Base-by-base conservation (phyloP, 805 yeast species). In the Candida dendrica region DNA sequence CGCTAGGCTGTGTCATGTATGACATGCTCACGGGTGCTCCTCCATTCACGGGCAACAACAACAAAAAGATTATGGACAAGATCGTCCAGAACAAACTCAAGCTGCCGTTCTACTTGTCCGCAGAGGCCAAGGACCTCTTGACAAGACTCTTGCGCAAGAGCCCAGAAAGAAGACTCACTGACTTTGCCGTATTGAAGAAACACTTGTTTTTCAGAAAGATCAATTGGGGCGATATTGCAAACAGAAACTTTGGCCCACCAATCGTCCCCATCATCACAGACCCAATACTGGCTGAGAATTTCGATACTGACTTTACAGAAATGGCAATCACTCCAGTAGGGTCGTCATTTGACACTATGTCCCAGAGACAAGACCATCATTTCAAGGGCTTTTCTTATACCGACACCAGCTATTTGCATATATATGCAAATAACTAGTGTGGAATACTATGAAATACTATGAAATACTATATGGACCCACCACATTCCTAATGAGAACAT, bases 1-100 rank as follows among this genome's bases (percentile, higher is more conserved):
- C 95, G 0, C 64, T 89, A 29, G 96, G 96, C 0, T 84, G 95
- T 37, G 81, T 88, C 6, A 65, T 81, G 38, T 84, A 66, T 53
- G 95, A 89, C 58, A 72, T 88, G 74, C 66, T 88, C 39, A 81
- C 90, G 0, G 96, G 96, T 0, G 72, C 80, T 38, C 95, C 96
- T 0, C 96, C 96, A 1, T 87, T 85, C 60, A 84, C 93, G 0
- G 96, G 96, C 3, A 81, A 75, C 42, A 84, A 83, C 52, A 82
- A 84, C 53, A 81, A 83, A 56, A 75, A 73, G 36, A 84, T 88
- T 26, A 72, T 84, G 64, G 86, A 83, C 47, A 88, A 86, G 58
- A 81, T 88, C 26, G 68, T 75, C 35, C 72, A 81, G 41, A 84
- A 86, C 47, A 81, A 80, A 47, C 64, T 81, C 31, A 75, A 71